Percentiles rank a stretch among this genome's conserved stretches.
phyloP scores from a whole-genome alignment of 805 yeast species.

The Starmerella ratchasimensis region DNA sequence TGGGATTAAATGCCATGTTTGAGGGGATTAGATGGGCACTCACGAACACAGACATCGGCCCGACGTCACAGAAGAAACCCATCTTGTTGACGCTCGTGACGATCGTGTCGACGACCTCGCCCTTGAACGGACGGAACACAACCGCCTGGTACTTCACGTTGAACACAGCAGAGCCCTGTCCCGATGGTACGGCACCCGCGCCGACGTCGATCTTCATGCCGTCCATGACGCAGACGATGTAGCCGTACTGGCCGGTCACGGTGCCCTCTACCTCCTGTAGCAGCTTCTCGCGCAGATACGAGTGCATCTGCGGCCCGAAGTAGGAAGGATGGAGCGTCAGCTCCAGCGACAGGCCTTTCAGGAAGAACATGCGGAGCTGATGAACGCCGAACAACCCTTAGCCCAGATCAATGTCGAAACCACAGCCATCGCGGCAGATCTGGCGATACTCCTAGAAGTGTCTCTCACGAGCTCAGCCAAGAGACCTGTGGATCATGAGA shows the following conservation, averaged over 20 bases:
- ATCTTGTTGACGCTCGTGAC: slow-evolving; percentile 87
- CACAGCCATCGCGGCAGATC: too few species aligned
- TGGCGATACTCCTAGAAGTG: too few species aligned
- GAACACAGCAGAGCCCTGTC: slow-evolving; percentile 89
- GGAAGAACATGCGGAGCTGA: slow-evolving; percentile 22
- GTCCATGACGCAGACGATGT: slow-evolving; percentile 89
- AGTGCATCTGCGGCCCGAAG: slow-evolving; percentile 96
- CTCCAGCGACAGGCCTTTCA: slow-evolving; percentile 80
- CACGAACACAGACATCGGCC: slow-evolving; percentile 88
- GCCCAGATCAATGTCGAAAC: too few species aligned
- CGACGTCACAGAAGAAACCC: slow-evolving; percentile 97
- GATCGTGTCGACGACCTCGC: slow-evolving; percentile 95
- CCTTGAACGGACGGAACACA: slow-evolving; percentile 97
- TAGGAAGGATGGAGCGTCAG: slow-evolving; percentile 93
- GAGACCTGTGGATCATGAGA: too few species aligned
- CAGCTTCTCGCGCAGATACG: slow-evolving; percentile 74
- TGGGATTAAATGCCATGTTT: slow-evolving; percentile 85
- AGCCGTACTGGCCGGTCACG: slow-evolving; percentile 97
- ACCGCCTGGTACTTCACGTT: slow-evolving; percentile 93
- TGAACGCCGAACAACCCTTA: too few species aligned
- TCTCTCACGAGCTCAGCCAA: too few species aligned
- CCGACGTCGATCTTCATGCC: slow-evolving; percentile 92
- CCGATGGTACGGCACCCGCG: slow-evolving; percentile 79
- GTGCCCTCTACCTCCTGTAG: slow-evolving; percentile 96
- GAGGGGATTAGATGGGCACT: slow-evolving; percentile 89